phyloP scores from a whole-genome alignment of 805 yeast genomes.

The Candida andamanensis region DNA sequence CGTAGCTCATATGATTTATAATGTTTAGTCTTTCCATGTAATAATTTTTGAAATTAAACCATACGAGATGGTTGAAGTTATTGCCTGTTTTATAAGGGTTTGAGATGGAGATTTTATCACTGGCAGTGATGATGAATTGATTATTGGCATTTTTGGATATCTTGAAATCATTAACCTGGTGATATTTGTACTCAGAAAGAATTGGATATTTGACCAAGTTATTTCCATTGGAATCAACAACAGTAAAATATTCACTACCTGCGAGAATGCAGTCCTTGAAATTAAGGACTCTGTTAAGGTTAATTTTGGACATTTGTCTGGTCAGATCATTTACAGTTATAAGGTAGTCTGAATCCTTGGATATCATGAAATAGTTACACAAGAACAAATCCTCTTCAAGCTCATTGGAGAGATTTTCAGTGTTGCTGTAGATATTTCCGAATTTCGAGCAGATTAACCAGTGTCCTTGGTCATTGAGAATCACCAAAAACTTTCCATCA shows the following conservation, averaged over 20 bases:
- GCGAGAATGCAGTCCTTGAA: constrained; percentile 15
- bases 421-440: constrained; percentile 27
- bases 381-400: constrained; percentile 1
- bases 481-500: constrained; percentile 28
- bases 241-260: constrained; percentile 22
- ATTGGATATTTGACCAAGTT: constrained; percentile 25
- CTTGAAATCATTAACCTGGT: constrained; percentile 13
- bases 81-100: constrained; percentile 21
- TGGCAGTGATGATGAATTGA: constrained; percentile 27
- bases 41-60: constrained; percentile 36
- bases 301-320: constrained; percentile 18
- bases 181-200: constrained; percentile 27
- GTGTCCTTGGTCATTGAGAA: constrained; percentile 15
- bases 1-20: constrained; percentile 31
- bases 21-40: constrained; percentile 29
- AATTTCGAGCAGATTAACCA: constrained; percentile 34
- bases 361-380: constrained; percentile 1
- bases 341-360: constrained; percentile 3
- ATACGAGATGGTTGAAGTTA: constrained; percentile 28
- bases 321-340: constrained; percentile 12
- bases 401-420: constrained; percentile 19
- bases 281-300: constrained; percentile 13
- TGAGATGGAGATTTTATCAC: constrained; percentile 23
- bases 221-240: constrained; percentile 13
- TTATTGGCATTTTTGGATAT: constrained; percentile 17